Conservation (phyloP, 2,329 filamentous ascomycete species). For the Beauveria scarabaeidicola region DNA sequence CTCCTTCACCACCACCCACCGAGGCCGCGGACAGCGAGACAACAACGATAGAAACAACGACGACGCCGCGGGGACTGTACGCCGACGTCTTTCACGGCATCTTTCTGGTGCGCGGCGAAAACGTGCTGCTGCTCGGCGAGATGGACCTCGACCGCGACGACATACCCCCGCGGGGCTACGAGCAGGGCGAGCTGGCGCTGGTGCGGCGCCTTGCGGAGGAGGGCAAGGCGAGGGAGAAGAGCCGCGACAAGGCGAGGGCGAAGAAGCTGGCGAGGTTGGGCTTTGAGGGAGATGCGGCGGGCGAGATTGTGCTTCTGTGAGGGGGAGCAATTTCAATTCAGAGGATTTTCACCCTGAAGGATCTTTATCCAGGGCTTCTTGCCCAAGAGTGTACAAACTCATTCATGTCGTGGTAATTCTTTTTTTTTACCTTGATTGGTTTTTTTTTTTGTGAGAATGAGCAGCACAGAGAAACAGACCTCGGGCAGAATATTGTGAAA, state of each 20-base stretch:
- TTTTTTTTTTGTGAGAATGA: constrained; percentile 17
- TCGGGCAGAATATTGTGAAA: constrained; percentile 58
- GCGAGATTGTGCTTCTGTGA: constrained; percentile 64
- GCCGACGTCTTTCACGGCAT: constrained; percentile 80
- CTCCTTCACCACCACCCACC: constrained; percentile 27
- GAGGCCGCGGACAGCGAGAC: constrained; percentile 15
- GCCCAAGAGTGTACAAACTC: too few species aligned
- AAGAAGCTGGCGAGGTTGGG: constrained; percentile 68
- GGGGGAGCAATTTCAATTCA: neutral
- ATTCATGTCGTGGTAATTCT: neutral
- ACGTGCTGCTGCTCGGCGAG: constrained; percentile 90
- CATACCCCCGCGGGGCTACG: constrained; percentile 66
- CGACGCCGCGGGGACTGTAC: constrained; percentile 46
- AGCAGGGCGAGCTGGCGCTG: constrained; percentile 54
- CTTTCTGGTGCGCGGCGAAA: constrained; percentile 90
- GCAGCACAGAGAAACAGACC: constrained; percentile 10
- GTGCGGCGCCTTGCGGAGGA: constrained; percentile 68
- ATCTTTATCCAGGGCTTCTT: too few species aligned
- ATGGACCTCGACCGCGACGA: constrained; percentile 97
- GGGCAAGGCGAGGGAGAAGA: constrained; percentile 60
- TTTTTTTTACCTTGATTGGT: constrained; percentile 11
- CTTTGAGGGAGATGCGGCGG: constrained; percentile 79
- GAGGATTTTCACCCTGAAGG: neutral
- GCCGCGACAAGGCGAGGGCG: constrained; percentile 61
- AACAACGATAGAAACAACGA: constrained; percentile 11